A percentile compares a stretch with the other conserved stretches of the same genome.
Conservation (phyloP, 176 grass and related monocot genomes). For the Carex scoparia region DNA sequence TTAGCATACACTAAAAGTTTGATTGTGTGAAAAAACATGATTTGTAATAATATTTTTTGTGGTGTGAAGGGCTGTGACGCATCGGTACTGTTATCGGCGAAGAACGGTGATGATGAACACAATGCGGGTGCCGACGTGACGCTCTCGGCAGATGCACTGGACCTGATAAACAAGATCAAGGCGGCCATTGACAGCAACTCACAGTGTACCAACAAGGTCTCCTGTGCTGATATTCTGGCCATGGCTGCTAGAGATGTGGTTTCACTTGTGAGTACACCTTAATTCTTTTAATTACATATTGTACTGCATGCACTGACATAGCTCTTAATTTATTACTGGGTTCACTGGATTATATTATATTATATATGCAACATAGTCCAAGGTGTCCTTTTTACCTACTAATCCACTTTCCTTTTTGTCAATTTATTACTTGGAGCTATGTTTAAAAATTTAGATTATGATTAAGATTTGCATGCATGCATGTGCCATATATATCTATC, state of each 20-base stretch:
- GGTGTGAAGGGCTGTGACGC: constrained; percentile 60
- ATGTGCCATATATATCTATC: background rate
- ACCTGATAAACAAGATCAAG: constrained; percentile 78
- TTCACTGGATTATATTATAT: background rate
- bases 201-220: constrained; percentile 63
- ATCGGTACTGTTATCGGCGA: constrained; percentile 61
- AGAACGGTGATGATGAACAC: constrained; percentile 67
- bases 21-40: background rate
- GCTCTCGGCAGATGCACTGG: constrained; percentile 65
- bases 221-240: constrained; percentile 87
- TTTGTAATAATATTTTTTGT: background rate
- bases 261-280: constrained; percentile 41
- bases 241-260: constrained; percentile 85
- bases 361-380: background rate
- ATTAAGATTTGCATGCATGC: background rate
- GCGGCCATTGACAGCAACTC: constrained; percentile 61
- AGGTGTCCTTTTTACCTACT: background rate
- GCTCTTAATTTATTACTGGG: background rate
- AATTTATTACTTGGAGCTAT: background rate
- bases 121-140: constrained; percentile 67
- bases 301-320: background rate
- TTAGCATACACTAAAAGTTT: background rate
- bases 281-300: background rate
- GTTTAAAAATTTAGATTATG: background rate
- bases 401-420: background rate